Conservation (phyloP, 148 eudicot species). For the Drosera capensis region DNA sequence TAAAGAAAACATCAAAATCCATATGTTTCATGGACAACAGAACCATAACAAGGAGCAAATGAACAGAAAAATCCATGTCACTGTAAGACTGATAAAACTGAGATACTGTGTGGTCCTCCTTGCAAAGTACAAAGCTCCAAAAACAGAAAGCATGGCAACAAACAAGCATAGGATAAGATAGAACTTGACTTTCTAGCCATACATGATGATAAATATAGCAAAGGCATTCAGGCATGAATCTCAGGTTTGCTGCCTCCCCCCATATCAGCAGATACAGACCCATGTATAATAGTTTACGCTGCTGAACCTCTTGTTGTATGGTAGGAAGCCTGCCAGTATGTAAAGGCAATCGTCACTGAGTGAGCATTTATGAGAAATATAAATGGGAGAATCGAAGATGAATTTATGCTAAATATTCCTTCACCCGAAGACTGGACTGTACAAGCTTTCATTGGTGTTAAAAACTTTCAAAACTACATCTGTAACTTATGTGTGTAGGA, state of each 20-base stretch:
- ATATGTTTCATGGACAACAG: too few species aligned
- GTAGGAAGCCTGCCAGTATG: conserved; percentile 60
- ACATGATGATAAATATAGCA: conserved; percentile 93
- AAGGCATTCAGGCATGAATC: conserved; percentile 93
- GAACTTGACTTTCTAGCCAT: conserved; percentile 10
- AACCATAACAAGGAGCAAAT: too few species aligned
- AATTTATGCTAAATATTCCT: neutral
- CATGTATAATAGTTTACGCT: conserved; percentile 65
- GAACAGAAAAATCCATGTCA: too few species aligned
- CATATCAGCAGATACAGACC: conserved; percentile 95
- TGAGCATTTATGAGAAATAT: neutral
- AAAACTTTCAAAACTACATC: too few species aligned
- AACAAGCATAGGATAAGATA: neutral
- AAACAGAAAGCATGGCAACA: neutral
- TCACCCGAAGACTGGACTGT: too few species aligned
- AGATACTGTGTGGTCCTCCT: too few species aligned
- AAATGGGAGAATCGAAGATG: neutral
- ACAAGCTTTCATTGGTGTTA: too few species aligned
- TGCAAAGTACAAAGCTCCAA: neutral
- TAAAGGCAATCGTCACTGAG: conserved; percentile 3
- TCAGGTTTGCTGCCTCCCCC: conserved; percentile 98
- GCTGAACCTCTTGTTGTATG: conserved; percentile 88
- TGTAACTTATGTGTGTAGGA: too few species aligned
- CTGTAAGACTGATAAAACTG: too few species aligned
- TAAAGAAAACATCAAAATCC: too few species aligned